Base-by-base conservation (phyloP, 768 basidiomycete species). In the Suillus paluster region DNA sequence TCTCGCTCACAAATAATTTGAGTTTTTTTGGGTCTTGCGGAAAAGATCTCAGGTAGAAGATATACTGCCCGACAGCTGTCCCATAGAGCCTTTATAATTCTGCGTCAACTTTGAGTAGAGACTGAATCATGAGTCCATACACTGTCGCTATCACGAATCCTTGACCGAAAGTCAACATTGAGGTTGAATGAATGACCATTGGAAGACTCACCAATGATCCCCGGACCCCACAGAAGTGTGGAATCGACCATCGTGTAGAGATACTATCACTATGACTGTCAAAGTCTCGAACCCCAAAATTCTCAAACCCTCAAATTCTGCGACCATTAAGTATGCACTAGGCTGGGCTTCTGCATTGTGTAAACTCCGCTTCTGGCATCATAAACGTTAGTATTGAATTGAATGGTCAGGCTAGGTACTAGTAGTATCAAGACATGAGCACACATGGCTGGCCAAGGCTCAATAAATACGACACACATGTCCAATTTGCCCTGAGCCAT, bases 31-130 rank as follows among this genome's bases (percentile, higher is more conserved):
- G 19, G 36, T 71, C 70, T 15, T 8, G 45, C 2, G 68, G 68
- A 63, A 71, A 71, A 0, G 57, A 46, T 48, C 39, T 42, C 14
- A 64, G 15, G 48, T 71, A 71, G 44, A 65, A 67, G 10, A 63
- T 34, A 58, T 62, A 61, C 62, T 71, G 70, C 21, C 68, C 55
- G 25, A 67, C 9, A 15, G 60, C 59, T 5, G 57, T 61, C 1
- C 70, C 70, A 33, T 71, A 67, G 36, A 71, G 57, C 11, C 70
- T 71, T 34, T 12, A 5, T n/a, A 39, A 59, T 34, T 14, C 36
- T 34, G 21, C 14, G 9, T 15, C 36, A 55, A 36, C 4, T n/a
- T 50, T n/a, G 30, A 3, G n/a, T 21, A 17, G 19, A 12, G 19
- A 39, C 33, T 17, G 25, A 38, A 54, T 25, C 21, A 17, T 23